Conservation (phyloP, 139 green algal genomes). For the Chlamydomonas applanata region DNA sequence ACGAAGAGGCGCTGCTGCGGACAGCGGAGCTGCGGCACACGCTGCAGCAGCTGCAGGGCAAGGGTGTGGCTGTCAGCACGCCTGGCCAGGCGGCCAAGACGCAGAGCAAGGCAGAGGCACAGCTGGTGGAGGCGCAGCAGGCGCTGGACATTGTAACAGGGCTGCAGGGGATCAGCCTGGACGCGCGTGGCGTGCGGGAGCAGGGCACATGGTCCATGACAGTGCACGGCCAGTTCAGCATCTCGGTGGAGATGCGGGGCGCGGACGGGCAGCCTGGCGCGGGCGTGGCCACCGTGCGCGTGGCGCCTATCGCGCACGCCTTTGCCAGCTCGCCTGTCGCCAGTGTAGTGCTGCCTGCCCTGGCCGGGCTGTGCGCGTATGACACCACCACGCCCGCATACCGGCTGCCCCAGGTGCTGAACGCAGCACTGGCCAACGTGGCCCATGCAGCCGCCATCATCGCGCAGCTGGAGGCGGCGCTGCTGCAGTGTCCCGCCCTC, state of each 20-base stretch:
- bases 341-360: not conserved
- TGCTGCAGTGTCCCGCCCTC: not conserved
- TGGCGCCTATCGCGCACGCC: not conserved
- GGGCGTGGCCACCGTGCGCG: not conserved
- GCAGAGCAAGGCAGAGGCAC: not conserved
- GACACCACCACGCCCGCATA: not conserved
- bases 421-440: not conserved
- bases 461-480: not conserved
- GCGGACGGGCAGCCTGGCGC: not conserved
- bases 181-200: not conserved
- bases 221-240: not conserved
- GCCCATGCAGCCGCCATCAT: not conserved
- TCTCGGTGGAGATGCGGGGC: not conserved
- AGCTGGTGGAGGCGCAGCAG: not conserved
- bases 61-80: conserved; percentile 2
- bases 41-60: conserved; percentile 11
- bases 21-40: not conserved
- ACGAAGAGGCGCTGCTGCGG: conserved; percentile 8
- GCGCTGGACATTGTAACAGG: conserved; percentile 27
- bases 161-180: conserved; percentile 15
- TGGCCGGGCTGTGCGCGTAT: not conserved
- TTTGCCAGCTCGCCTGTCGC: not conserved
- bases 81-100: not conserved
- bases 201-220: conserved; percentile 2
- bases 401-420: not conserved